Conservation (phyloP, 2,329 filamentous ascomycete species). For the Phialocephala sp. region DNA sequence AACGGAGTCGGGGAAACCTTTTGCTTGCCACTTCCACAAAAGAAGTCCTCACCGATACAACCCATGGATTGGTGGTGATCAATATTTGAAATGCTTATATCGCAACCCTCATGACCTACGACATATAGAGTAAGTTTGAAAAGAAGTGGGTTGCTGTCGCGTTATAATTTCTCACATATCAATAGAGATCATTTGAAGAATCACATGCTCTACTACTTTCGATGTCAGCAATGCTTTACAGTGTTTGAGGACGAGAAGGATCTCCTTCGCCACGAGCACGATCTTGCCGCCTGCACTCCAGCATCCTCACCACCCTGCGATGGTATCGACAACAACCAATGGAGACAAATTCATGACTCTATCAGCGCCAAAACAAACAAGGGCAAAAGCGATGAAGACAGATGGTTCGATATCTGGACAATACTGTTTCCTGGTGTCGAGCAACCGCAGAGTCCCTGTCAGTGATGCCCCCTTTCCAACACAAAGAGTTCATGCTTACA, state of each 20-base stretch:
- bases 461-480: background rate
- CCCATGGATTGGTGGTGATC: background rate
- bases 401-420: conserved; percentile 14
- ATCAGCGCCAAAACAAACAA: background rate
- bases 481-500: background rate
- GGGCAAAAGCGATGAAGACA: background rate
- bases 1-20: background rate
- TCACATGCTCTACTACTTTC: background rate
- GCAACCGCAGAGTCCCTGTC: conserved; percentile 4
- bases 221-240: background rate
- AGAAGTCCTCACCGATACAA: background rate
- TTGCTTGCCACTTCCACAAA: conserved; percentile 8
- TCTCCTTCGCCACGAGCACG: background rate
- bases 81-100: background rate
- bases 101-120: background rate
- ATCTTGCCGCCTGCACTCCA: background rate
- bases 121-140: background rate
- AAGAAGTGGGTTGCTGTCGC: background rate
- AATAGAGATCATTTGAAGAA: conserved; percentile 9
- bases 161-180: background rate
- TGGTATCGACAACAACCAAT: background rate
- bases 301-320: background rate
- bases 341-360: background rate
- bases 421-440: conserved; percentile 9
- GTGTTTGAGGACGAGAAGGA: background rate